Evolutionary conservation across 768 basidiomycete genomes (phyloP).

Genomic region (Artomyces pyxidatus): DNA sequence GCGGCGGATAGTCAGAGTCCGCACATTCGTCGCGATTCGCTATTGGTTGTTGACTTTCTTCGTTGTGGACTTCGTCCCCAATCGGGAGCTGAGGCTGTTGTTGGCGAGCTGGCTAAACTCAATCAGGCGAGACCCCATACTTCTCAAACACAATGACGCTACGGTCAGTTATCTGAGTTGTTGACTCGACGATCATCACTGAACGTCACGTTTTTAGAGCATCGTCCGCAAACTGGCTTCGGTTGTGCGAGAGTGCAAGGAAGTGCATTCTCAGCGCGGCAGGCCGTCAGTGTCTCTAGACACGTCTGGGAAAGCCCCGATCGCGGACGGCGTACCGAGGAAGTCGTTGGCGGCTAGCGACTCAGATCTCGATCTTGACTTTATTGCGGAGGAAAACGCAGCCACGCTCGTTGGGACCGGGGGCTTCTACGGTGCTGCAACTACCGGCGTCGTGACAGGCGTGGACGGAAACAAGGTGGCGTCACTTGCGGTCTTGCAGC

Average conservation of each 20-base stretch:
- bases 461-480: neutral
- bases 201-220: constrained; percentile 35
- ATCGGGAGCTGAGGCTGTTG: constrained; percentile 63
- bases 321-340: constrained; percentile 15
- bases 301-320: constrained; percentile 3
- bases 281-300: constrained; percentile 28
- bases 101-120: constrained; percentile 78
- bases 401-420: neutral
- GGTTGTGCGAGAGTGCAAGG: constrained; percentile 75
- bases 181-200: constrained; percentile 3
- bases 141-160: constrained; percentile 60
- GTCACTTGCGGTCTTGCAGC: constrained; percentile 39
- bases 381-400: constrained; percentile 44
- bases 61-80: constrained; percentile 77
- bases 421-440: neutral
- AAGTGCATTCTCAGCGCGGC: constrained; percentile 34
- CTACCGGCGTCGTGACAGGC: neutral
- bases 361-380: constrained; percentile 74
- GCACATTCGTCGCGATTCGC: constrained; percentile 84
- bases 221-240: constrained; percentile 80
- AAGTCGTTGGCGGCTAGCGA: constrained; percentile 40
- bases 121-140: constrained; percentile 61
- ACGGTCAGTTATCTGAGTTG: constrained; percentile 40
- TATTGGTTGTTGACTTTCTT: constrained; percentile 93
- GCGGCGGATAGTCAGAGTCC: constrained; percentile 71